These are phyloP conservation scores for Penicillium freii DNA, from an alignment of 2,329 filamentous ascomycete species.

Conservation along the genomic window DNA sequence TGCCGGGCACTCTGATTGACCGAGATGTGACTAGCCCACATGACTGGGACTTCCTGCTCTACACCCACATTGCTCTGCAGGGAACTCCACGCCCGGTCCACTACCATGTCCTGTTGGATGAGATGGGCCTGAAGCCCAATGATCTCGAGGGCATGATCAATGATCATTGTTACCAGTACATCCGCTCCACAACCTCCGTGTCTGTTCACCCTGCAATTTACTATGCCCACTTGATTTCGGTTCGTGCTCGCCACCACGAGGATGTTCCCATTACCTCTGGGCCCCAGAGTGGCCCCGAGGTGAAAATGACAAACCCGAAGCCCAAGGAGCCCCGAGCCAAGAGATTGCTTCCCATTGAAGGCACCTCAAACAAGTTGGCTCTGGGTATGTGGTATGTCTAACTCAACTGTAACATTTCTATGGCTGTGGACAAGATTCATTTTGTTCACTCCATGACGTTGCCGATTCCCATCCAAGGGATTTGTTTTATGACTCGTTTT, in stretches of 20 bases:
- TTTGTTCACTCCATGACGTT: neutral
- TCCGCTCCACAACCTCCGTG: conserved; percentile 86
- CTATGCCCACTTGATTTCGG: conserved; percentile 87
- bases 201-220: conserved; percentile 81
- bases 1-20: conserved; percentile 86
- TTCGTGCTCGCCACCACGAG: conserved; percentile 75
- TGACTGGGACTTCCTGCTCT: conserved; percentile 83
- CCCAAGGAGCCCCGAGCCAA: conserved; percentile 32
- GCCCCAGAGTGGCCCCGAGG: conserved; percentile 40
- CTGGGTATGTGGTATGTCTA: conserved; percentile 45
- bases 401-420: neutral
- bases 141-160: conserved; percentile 86
- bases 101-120: conserved; percentile 85
- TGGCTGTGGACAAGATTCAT: neutral
- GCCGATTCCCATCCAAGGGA: neutral
- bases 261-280: conserved; percentile 44
- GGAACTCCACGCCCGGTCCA: conserved; percentile 90
- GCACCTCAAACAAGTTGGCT: conserved; percentile 28
- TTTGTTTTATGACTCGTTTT: neutral
- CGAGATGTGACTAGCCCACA: conserved; percentile 85
- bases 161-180: conserved; percentile 91
- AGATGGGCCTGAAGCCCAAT: conserved; percentile 65
- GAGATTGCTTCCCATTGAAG: conserved; percentile 36
- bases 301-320: conserved; percentile 33
- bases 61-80: conserved; percentile 77